A percentile compares a stretch with the other conserved stretches of the same genome.
phyloP scores from a whole-genome alignment of 768 basidiomycete species.

The Neoboletus brunneissimus region DNA sequence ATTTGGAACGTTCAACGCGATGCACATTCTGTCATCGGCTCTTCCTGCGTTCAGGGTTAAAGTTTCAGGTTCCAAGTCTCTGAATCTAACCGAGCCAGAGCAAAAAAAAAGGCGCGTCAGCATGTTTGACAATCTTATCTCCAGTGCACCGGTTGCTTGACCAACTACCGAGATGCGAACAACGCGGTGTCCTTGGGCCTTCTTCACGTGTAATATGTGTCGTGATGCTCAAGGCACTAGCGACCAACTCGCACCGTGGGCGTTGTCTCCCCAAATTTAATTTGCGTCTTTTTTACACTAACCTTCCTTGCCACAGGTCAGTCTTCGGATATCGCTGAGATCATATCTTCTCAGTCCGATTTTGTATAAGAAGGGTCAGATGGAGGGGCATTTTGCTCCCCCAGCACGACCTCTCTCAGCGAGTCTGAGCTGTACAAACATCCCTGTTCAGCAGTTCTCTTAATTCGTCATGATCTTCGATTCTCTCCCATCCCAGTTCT shows the following conservation, averaged over 20 bases:
- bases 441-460: slow-evolving; percentile 9
- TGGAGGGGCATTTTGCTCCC: slow-evolving; percentile 1
- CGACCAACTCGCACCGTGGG: slow-evolving; percentile 27
- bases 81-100: slow-evolving; percentile 23
- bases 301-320: slow-evolving; percentile 21
- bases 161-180: slow-evolving; percentile 23
- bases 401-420: slow-evolving; percentile 22
- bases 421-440: slow-evolving; percentile 26
- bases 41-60: slow-evolving; percentile 12
- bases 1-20: not conserved
- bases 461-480: slow-evolving; percentile 30
- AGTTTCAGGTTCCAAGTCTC: slow-evolving; percentile 13
- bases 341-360: slow-evolving; percentile 13
- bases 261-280: slow-evolving; percentile 23
- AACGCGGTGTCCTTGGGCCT: slow-evolving; percentile 31
- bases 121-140: slow-evolving; percentile 21
- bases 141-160: slow-evolving; percentile 10
- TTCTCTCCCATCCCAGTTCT: slow-evolving; percentile 36
- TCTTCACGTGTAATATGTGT: slow-evolving; percentile 31
- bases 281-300: slow-evolving; percentile 26
- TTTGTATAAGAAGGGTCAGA: slow-evolving; percentile 32
- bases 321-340: slow-evolving; percentile 20
- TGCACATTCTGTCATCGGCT: slow-evolving; percentile 5
- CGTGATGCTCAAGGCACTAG: slow-evolving; percentile 29
- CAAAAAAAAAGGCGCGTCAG: slow-evolving; percentile 5